Base-by-base conservation (phyloP, 2,329 filamentous ascomycete genomes). In the Phaeosphaeriaceae sp. region DNA sequence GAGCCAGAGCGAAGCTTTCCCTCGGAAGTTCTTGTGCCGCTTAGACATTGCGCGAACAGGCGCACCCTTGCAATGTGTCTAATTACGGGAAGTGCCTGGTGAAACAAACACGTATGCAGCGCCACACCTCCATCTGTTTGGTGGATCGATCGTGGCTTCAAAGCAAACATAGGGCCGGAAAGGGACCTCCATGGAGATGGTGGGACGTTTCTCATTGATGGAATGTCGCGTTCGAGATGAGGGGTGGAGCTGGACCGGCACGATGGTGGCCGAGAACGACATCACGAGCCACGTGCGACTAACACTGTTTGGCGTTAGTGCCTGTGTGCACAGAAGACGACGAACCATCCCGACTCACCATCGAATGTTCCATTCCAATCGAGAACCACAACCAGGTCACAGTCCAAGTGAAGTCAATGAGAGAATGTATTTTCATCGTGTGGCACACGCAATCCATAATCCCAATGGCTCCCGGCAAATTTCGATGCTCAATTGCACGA, bases 181-280 rank as follows among this genome's bases (percentile, higher is more conserved):
- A 26, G 11, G 40, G 28, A 21, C 46, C 53, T 24, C 28, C 48
- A n/a, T 42, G 10, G 13, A 50, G 19, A 40, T 40, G 43, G 23
- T 47, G 15, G 8, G 19, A 42, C 28, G 17, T 15, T 13, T 60
- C 60, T 48, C 59, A 68, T 70, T 70, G 67, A 67, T 62, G 66
- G 67, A 68, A 66, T 52, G 54, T 54, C 10, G 11, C 48, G 44
- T 28, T 21, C 22, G 28, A 54, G 30, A 50, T 24, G 26, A 48
- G 28, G 32, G 22, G 22, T 6, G 28, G 21, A 54, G 22, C 13
- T 32, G 43, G 13, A 21, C 19, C 43, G 42, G 43, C 19, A 48
- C 8, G 28, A 21, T 54, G 17, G 9, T 30, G 47, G 1, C 47
- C 47, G 47, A 49, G 30, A 10, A 28, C 26, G 9, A 21, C 22